Evolutionary conservation across 129 eudicot species (phyloP), one percentile per base, ranked within the genome.

Genomic region (Daucus carota): DNA sequence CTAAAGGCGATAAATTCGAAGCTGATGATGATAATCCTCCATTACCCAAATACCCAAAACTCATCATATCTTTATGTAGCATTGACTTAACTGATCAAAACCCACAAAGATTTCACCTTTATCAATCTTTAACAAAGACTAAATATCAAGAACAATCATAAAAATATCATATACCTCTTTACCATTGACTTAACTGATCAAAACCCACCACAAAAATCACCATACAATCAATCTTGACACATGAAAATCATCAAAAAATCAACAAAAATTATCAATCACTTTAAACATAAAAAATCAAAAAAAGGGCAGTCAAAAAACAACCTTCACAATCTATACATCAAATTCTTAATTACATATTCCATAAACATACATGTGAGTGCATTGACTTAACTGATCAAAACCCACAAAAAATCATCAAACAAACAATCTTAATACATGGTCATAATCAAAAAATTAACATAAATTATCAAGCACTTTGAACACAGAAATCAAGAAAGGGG

Each of bases 1-100:
- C 96, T 82, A 84, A 83, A 70, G 99, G 89, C 13, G 99, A 94
- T 47, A 92, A 74, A 89, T 84, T 92, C 11, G 97, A 92, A 7
- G 87, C 74, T 0, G 88, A 74, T 3, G 88, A 78, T 13, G 87
- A 82, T 11, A 93, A 82, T 13, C 77, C 86, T 32, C 88, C 85
- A 62, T 83, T 48, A 62, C 84, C 84, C 77, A 84, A 75, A 81
- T 80, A 80, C 75, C 96, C 92, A 63, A 87, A 89, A 83, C 87
- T 80, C 92, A 83, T 92, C 92, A 85, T 86, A 45, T 70, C 66
- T 57, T 57, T n/a, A 10, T 11, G 78, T 36, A 75, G 65, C 57
- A 38, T 43, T 17, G 52, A 69, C 42, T 69, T 73, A 20, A 81
- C 82, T 73, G 86, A 77, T 82, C 73, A 80, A 78, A 82, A 72